These are phyloP conservation scores for Fusarium domesticum DNA, from an alignment of 2,329 filamentous ascomycete species.

Conservation along the genomic window DNA sequence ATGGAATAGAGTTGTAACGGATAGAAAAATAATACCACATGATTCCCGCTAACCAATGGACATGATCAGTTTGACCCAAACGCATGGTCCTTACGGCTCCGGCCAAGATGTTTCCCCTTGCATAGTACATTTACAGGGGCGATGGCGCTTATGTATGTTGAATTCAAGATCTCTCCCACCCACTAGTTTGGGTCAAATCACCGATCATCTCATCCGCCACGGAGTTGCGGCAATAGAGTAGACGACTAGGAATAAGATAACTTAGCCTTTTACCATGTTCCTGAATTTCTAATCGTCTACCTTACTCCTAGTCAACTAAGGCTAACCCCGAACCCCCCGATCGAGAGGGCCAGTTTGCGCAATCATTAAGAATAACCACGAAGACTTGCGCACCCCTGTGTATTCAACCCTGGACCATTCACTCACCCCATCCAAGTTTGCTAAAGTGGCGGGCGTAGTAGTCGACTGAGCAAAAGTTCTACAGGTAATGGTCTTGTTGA, in stretches of 20 bases:
- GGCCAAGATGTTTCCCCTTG: background rate
- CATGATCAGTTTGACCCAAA: no score
- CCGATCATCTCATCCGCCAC: background rate
- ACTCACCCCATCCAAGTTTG: no score
- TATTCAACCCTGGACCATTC: conserved; percentile 8
- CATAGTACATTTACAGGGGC: background rate
- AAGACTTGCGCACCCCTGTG: no score
- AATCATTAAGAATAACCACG: conserved; percentile 7
- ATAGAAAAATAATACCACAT: no score
- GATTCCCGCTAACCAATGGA: no score
- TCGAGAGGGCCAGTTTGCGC: conserved; percentile 12
- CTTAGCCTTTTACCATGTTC: conserved; percentile 19
- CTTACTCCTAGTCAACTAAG: no score
- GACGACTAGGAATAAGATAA: background rate
- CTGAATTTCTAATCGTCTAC: no score
- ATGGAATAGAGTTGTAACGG: conserved; percentile 35
- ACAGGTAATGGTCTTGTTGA: no score
- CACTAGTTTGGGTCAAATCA: background rate
- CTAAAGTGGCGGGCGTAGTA: no score
- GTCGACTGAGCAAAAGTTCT: conserved; percentile 19
- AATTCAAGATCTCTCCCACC: no score
- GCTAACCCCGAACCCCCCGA: no score
- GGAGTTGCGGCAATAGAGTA: background rate
- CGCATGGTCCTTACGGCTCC: background rate
- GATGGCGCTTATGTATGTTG: background rate